Evolutionary conservation across 2,329 filamentous ascomycete species (phyloP).

Genomic region (Epichloe gansuensis): DNA sequence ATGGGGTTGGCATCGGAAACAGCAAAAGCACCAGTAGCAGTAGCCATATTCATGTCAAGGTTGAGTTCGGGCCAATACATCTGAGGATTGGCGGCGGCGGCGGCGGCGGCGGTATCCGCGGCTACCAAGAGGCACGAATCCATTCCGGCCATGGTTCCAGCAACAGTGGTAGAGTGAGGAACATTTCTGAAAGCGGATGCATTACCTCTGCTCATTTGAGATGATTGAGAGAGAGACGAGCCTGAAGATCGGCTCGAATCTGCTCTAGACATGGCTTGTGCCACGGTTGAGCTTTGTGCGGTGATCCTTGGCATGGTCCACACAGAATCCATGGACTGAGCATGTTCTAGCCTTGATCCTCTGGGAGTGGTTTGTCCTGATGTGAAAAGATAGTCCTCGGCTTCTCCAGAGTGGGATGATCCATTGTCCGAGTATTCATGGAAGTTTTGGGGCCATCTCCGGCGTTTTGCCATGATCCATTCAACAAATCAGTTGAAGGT

Average conservation of each 20-base stretch:
- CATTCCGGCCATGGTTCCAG: conserved; percentile 32
- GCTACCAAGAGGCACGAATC: conserved; percentile 41
- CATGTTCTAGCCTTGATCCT: conserved; percentile 33
- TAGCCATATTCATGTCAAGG: conserved; percentile 31
- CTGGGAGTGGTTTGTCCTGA: conserved; percentile 43
- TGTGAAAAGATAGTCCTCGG: conserved; percentile 42
- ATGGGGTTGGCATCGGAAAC: conserved; percentile 31
- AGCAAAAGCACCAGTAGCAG: conserved; percentile 31
- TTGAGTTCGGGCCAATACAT: conserved; percentile 39
- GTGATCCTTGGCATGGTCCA: conserved; percentile 32
- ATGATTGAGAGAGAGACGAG: conserved; percentile 37
- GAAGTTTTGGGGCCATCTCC: conserved; percentile 50
- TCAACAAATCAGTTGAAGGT: conserved; percentile 43
- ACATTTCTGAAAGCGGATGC: conserved; percentile 30
- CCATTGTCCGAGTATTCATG: conserved; percentile 38
- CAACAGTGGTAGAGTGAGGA: conserved; percentile 21
- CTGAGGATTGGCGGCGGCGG: conserved; percentile 33
- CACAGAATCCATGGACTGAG: conserved; percentile 34
- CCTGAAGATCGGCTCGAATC: conserved; percentile 26
- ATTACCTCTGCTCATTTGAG: conserved; percentile 41
- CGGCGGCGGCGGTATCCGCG: conserved; percentile 32
- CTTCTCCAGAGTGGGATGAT: conserved; percentile 37
- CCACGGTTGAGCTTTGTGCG: conserved; percentile 19
- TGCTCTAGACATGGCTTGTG: conserved; percentile 28
- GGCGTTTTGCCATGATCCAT: conserved; percentile 43